Percentiles rank a stretch among this genome's conserved stretches.
These are phyloP conservation scores for Penicillium sp. DNA, from an alignment of 2,329 filamentous ascomycete species.

Conservation along the genomic window DNA sequence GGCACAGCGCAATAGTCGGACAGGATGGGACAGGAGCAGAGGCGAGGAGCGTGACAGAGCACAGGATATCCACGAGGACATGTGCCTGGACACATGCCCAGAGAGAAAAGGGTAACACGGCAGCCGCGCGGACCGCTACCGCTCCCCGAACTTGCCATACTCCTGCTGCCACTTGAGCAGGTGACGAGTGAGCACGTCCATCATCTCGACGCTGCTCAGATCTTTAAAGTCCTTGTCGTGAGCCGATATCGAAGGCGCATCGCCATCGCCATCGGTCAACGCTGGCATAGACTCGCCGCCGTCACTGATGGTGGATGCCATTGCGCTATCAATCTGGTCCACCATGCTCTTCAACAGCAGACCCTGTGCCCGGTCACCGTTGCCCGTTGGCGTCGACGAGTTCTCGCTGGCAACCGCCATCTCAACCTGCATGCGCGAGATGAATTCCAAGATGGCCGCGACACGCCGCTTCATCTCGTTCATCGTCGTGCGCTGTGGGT, in stretches of 20 bases:
- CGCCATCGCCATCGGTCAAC: constrained; percentile 37
- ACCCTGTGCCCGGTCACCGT: constrained; percentile 45
- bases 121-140: constrained; percentile 39
- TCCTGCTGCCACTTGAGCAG: constrained; percentile 85
- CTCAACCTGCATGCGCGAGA: constrained; percentile 85
- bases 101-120: constrained; percentile 17
- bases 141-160: constrained; percentile 62
- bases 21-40: neutral
- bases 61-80: neutral
- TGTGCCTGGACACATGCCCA: neutral
- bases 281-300: constrained; percentile 35
- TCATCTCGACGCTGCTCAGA: constrained; percentile 83
- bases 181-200: constrained; percentile 81
- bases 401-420: constrained; percentile 67
- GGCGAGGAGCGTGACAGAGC: neutral
- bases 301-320: constrained; percentile 35
- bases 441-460: constrained; percentile 85
- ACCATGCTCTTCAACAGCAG: constrained; percentile 43
- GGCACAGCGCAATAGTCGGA: neutral
- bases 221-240: constrained; percentile 69
- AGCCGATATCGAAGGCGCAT: constrained; percentile 32
- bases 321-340: constrained; percentile 42
- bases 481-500: constrained; percentile 72
- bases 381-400: constrained; percentile 46
- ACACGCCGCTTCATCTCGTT: constrained; percentile 87